These are phyloP conservation scores for Pseudogymnoascus verrucosus DNA, from an alignment of 2,329 filamentous ascomycete genomes.

Conservation along the genomic window DNA sequence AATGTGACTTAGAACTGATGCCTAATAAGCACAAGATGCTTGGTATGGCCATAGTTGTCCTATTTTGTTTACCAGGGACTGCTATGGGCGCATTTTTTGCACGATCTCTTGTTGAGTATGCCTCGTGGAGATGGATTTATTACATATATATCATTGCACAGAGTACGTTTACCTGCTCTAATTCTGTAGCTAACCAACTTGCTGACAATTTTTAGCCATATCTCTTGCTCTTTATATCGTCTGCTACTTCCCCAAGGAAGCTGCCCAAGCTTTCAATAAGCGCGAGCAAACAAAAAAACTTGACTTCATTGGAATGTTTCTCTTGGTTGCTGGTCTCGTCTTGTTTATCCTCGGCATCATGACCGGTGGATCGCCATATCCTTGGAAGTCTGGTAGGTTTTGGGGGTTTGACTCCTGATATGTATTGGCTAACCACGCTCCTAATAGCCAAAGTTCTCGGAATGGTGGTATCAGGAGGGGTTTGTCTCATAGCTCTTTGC, in stretches of 20 bases:
- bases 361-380: slow-evolving; percentile 24
- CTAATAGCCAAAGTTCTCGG: slow-evolving; percentile 17
- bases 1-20: slow-evolving; percentile 27
- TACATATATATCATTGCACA: slow-evolving; percentile 33
- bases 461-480: slow-evolving; percentile 22
- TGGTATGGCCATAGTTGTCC: slow-evolving; percentile 14
- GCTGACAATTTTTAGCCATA: slow-evolving; percentile 23
- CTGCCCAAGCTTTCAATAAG: background rate
- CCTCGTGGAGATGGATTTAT: slow-evolving; percentile 30
- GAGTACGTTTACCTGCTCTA: slow-evolving; percentile 22
- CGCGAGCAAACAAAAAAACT: slow-evolving; percentile 27
- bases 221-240: slow-evolving; percentile 30
- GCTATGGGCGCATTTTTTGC: slow-evolving; percentile 16
- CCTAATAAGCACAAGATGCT: slow-evolving; percentile 34
- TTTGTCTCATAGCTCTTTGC: slow-evolving; percentile 24
- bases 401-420: background rate
- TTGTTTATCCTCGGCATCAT: slow-evolving; percentile 26
- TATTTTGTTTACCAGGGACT: slow-evolving; percentile 20
- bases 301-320: slow-evolving; percentile 24
- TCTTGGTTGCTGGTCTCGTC: slow-evolving; percentile 22
- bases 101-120: slow-evolving; percentile 28
- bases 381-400: slow-evolving; percentile 13
- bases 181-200: slow-evolving; percentile 11
- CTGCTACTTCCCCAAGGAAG: slow-evolving; percentile 34
- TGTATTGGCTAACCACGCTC: background rate